Evolutionary conservation across 2,329 filamentous ascomycete genomes (phyloP).

Genomic region (Cladosporium sphaerospermum): DNA sequence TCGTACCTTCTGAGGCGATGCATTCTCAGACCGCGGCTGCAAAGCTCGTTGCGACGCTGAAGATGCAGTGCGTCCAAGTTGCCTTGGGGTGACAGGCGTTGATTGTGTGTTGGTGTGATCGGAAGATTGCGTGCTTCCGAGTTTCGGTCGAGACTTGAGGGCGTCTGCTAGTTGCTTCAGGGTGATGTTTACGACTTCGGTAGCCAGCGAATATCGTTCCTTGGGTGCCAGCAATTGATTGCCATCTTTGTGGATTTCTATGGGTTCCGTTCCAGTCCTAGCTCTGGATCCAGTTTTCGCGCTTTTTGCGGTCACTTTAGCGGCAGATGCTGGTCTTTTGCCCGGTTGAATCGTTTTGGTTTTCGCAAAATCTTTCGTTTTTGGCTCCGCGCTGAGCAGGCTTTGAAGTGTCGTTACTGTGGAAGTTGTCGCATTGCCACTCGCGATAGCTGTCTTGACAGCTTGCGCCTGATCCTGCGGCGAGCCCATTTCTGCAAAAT

Average conservation of each 20-base stretch:
- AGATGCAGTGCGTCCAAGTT: not conserved
- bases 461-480: constrained; percentile 12
- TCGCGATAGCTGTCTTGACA: constrained; percentile 18
- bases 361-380: constrained; percentile 6
- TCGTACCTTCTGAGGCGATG: constrained; percentile 29
- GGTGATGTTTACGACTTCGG: constrained; percentile 64
- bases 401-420: constrained; percentile 23
- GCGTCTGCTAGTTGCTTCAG: constrained; percentile 65
- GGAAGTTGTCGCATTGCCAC: constrained; percentile 17
- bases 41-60: constrained; percentile 20
- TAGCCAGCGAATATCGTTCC: constrained; percentile 63
- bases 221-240: constrained; percentile 30
- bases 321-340: not conserved
- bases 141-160: constrained; percentile 42
- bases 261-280: not conserved
- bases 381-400: constrained; percentile 18
- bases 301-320: not conserved
- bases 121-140: constrained; percentile 11
- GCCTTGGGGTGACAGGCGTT: constrained; percentile 48
- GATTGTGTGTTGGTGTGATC: constrained; percentile 41
- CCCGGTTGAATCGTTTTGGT: not conserved
- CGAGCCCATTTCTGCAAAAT: constrained; percentile 14
- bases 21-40: constrained; percentile 43
- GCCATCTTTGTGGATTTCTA: constrained; percentile 1
- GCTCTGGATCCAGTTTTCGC: not conserved